Evolutionary conservation across 768 basidiomycete genomes (phyloP), one percentile per base, ranked within the genome.

Genomic region (Russula foetens): DNA sequence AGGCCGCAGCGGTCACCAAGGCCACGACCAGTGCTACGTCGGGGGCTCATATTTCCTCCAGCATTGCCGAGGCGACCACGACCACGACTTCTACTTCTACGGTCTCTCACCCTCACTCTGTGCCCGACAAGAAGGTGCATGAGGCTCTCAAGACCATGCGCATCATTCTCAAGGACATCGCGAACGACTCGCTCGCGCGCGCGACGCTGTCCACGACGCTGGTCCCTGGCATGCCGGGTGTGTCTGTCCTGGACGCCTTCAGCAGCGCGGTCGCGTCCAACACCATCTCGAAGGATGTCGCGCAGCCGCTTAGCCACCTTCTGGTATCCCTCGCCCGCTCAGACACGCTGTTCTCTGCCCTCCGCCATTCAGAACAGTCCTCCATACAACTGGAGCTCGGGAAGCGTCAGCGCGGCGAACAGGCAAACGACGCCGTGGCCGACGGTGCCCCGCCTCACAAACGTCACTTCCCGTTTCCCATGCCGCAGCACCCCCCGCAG

Each of bases 381-480:
- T 78, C 81, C 0, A 75, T 82, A 5, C 81, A 85, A 62, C 79
- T 85, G 1, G 82, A 86, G 69, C 83, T 80, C 64, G 84, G 85
- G n/a, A 90, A 91, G 70, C 82, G 89, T 44, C 90, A 87, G 70
- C 81, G 88, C 4, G 84, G 84, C 58, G 79, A 81, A 39, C 43
- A 21, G 3, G 53, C 50, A 24, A 33, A 24, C 1, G 53, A 54
- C 21, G n/a, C n/a, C 17, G 26, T 5, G 7, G 38, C 33, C 59
- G 73, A 70, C 24, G 81, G 81, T 38, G 76, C 73, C 14, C 66
- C 58, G 2, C 48, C 59, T 15, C 14, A 26, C n/a, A 67, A 66
- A 48, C 70, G 70, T 19, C 67, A 60, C 33, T 63, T 45, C 60
- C 46, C 38, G 56, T 53, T 49, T 63, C 55, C 54, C 66, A 64